Conservation (phyloP, 1,284 basidiomycete species). For the Cryptococcus sp. region DNA sequence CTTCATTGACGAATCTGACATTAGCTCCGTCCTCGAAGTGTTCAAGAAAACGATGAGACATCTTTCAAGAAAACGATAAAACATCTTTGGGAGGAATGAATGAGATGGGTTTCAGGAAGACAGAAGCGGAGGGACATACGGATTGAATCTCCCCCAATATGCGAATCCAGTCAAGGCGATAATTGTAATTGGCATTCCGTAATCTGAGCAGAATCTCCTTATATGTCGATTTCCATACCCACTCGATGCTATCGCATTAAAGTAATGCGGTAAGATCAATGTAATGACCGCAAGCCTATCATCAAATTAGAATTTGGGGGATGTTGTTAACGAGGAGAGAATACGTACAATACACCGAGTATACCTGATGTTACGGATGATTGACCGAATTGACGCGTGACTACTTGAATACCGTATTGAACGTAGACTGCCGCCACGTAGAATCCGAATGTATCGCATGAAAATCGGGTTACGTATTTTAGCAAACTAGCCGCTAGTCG, state of each 20-base stretch:
- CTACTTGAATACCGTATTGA: conserved; percentile 75
- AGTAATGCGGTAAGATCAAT: conserved; percentile 67
- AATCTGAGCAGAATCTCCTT: conserved; percentile 72
- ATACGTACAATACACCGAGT: conserved; percentile 57
- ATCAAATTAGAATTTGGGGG: background rate
- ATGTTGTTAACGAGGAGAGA: background rate
- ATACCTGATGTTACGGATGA: conserved; percentile 56
- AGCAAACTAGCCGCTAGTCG: conserved; percentile 74
- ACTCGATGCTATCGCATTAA: conserved; percentile 62
- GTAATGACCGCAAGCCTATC: conserved; percentile 68
- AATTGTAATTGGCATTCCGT: conserved; percentile 82
- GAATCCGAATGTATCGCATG: conserved; percentile 91
- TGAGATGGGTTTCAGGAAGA: background rate
- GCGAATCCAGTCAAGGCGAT: conserved; percentile 68
- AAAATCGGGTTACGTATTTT: conserved; percentile 81
- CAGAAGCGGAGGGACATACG: conserved; percentile 11
- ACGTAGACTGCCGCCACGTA: conserved; percentile 73
- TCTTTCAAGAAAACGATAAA: too few relatives aligned
- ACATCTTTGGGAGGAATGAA: background rate
- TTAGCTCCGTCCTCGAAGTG: background rate
- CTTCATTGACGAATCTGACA: conserved; percentile 48
- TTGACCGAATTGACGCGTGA: conserved; percentile 65
- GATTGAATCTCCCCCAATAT: conserved; percentile 76
- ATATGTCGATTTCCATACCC: conserved; percentile 67
- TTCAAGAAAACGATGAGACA: too few relatives aligned